These are phyloP conservation scores for Candida sithepensis DNA, from an alignment of 805 yeast species.

Conservation along the genomic window DNA sequence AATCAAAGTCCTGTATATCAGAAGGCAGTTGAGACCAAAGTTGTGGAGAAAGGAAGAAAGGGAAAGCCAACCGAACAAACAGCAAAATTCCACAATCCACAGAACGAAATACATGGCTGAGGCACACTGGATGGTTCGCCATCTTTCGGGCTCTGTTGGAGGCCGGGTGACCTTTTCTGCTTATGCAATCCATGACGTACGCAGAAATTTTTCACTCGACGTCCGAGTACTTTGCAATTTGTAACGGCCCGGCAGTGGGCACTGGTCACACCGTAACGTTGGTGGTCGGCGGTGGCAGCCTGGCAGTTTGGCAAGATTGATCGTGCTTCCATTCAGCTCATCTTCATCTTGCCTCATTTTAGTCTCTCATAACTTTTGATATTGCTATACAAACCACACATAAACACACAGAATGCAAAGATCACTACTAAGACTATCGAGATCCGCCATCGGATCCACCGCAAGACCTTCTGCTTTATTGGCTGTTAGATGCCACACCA, in stretches of 20 bases:
- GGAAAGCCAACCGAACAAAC: too few relatives aligned
- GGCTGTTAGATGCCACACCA: constrained; percentile 3
- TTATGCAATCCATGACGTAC: neutral
- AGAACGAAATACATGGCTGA: too few relatives aligned
- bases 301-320: too few relatives aligned
- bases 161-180: neutral
- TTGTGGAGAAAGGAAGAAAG: too few relatives aligned
- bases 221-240: neutral
- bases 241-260: neutral
- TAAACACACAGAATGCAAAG: constrained; percentile 22
- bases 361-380: too few relatives aligned
- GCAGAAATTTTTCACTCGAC: neutral
- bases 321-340: too few relatives aligned
- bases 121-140: too few relatives aligned
- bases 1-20: too few relatives aligned
- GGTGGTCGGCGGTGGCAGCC: neutral
- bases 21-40: too few relatives aligned
- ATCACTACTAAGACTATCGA: constrained; percentile 19
- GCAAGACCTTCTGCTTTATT: constrained; percentile 1
- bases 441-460: constrained; percentile 15
- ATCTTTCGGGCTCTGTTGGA: neutral
- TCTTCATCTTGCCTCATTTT: too few relatives aligned
- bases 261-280: neutral
- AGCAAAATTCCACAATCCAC: too few relatives aligned
- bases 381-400: too few relatives aligned